phyloP scores from a whole-genome alignment of 2,329 filamentous ascomycete genomes.

The Aspergillus felis region DNA sequence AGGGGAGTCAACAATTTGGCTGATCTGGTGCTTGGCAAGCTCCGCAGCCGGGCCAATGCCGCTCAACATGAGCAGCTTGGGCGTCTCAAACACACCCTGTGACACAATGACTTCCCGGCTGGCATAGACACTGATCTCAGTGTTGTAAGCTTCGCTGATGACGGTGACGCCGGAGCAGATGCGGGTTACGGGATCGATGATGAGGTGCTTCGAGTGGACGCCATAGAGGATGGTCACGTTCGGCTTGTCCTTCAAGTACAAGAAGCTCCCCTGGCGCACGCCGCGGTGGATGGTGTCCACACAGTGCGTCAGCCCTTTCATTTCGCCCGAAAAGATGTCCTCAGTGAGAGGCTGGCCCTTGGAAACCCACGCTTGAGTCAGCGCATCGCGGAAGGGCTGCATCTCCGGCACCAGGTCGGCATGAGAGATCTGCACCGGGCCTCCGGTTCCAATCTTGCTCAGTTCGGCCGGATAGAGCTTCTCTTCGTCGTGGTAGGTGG shows the following conservation, averaged over 20 bases:
- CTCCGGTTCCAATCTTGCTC: conserved; percentile 49
- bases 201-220: conserved; percentile 50
- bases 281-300: conserved; percentile 57
- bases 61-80: conserved; percentile 50
- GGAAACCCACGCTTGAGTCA: conserved; percentile 50
- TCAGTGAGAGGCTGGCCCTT: conserved; percentile 51
- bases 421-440: conserved; percentile 54
- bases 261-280: conserved; percentile 50
- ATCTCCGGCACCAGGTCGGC: conserved; percentile 54
- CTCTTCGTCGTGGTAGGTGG: conserved; percentile 55
- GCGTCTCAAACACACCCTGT: conserved; percentile 50
- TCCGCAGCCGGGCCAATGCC: conserved; percentile 44
- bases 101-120: conserved; percentile 48
- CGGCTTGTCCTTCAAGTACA: conserved; percentile 50
- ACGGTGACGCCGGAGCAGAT: conserved; percentile 47
- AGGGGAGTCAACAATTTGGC: conserved; percentile 28
- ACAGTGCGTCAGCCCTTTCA: conserved; percentile 52
- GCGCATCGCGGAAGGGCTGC: conserved; percentile 45
- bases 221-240: conserved; percentile 53
- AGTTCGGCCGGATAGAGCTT: conserved; percentile 46
- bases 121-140: conserved; percentile 47
- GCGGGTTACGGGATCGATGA: conserved; percentile 47
- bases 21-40: conserved; percentile 31
- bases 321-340: conserved; percentile 54
- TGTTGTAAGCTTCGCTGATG: conserved; percentile 35